A percentile compares a stretch with the other conserved stretches of the same genome.
These are phyloP conservation scores for Thraustochytrium sp. DNA, from an alignment of 352 stramenopile species.

Conservation along the genomic window DNA sequence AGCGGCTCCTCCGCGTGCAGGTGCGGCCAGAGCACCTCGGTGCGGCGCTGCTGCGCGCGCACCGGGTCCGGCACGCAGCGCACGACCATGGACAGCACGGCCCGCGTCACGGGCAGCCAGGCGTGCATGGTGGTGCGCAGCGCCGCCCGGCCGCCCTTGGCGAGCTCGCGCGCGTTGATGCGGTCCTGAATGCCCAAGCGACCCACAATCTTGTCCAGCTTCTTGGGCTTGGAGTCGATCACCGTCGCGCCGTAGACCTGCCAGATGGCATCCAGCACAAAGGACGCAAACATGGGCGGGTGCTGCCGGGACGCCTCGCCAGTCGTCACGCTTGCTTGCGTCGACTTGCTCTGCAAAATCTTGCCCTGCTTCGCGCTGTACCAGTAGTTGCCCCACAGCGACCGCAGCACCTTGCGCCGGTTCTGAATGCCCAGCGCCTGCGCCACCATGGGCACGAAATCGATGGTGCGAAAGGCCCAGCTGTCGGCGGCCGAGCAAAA, in stretches of 20 bases:
- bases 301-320: constrained; percentile 65
- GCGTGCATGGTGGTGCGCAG: constrained; percentile 64
- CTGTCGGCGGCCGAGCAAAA: constrained; percentile 82
- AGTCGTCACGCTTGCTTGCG: constrained; percentile 50
- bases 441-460: constrained; percentile 57
- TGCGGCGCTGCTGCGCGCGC: constrained; percentile 63
- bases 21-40: constrained; percentile 62
- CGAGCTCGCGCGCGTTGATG: constrained; percentile 44
- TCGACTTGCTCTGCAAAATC: constrained; percentile 53
- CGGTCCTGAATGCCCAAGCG: constrained; percentile 22
- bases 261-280: constrained; percentile 77
- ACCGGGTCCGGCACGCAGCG: constrained; percentile 68
- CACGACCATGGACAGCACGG: constrained; percentile 81
- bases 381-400: constrained; percentile 83
- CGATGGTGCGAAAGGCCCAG: constrained; percentile 80
- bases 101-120: constrained; percentile 75
- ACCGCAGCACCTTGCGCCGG: constrained; percentile 55
- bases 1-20: background rate
- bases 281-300: constrained; percentile 81
- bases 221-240: constrained; percentile 49
- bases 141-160: constrained; percentile 35
- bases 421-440: constrained; percentile 36
- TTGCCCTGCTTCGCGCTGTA: constrained; percentile 82
- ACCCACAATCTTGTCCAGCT: constrained; percentile 50
- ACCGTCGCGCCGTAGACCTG: constrained; percentile 66